Base-by-base conservation (phyloP, 768 basidiomycete genomes). In the Hygrocybe coccinea region DNA sequence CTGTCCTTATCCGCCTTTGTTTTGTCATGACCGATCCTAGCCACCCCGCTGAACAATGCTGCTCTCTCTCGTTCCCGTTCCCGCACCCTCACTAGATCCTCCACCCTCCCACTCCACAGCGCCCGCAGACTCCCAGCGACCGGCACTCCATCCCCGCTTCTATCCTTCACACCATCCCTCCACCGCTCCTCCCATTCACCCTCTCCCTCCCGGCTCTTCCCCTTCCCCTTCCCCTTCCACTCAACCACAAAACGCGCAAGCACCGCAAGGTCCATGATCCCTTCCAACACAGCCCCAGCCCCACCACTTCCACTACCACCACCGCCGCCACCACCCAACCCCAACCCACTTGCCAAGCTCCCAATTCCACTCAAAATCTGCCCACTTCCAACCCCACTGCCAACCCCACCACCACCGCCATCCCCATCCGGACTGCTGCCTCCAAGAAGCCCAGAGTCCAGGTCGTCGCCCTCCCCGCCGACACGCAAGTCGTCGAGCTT, bases 401-500 rank as follows among this genome's bases (percentile, higher is more conserved):
- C 50, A 15, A 34, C 22, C 24, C 38, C 43, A 19, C n/a, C n/a
- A n/a, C n/a, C n/a, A n/a, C n/a, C 29, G 29, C 29, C 29, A 8
- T 4, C 8, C 29, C 29, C 29, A 8, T 29, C 29, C 29, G 29
- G 29, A 29, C 29, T 29, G 29, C 17, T 12, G 2, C 44, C 44
- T n/a, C n/a, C n/a, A n/a, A n/a, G n/a, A 7, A 46, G 44, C 21
- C 44, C 44, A 46, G 21, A 22, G 12, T 46, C 44, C 11, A 46
- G 44, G 33, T 62, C 58, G 34, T 67, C 69, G 10, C 63, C 69
- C 14, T 56, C 60, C 35, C 60, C 66, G 5, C 65, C 67, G 1
- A 66, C 68, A 29, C 48, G 48, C 10, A 79, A 65, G 59, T 80
- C 79, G 49, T 83, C 86, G 19, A 87, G 65, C 61, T 81, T 85